These are phyloP conservation scores for Annulohypoxylon moriforme DNA, from an alignment of 495 filamentous ascomycete genomes.

Conservation along the genomic window DNA sequence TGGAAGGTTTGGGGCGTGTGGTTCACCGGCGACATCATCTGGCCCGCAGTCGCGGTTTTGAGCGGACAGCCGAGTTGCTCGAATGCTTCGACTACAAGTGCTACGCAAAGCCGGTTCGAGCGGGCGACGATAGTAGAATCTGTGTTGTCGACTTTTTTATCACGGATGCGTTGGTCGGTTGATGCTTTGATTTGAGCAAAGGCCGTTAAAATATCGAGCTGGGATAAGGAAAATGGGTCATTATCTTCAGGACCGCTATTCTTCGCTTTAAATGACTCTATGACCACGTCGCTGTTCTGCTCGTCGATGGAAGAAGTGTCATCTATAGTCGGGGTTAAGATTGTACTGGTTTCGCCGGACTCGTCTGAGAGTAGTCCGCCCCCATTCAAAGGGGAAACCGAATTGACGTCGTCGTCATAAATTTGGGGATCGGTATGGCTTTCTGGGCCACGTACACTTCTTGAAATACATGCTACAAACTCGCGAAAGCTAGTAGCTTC, in stretches of 20 bases:
- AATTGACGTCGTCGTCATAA: not conserved
- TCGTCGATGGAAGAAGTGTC: not conserved
- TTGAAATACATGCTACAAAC: conserved; percentile 12
- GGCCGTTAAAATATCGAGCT: not conserved
- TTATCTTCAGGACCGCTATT: not conserved
- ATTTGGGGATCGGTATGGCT: not conserved
- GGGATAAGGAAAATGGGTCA: not conserved
- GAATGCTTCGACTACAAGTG: conserved; percentile 58
- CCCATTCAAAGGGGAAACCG: not conserved
- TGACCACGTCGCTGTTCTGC: not conserved
- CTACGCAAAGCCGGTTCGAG: conserved; percentile 52
- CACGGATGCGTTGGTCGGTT: not conserved
- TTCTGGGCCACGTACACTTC: not conserved
- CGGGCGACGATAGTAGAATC: conserved; percentile 24
- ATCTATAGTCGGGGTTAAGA: not conserved
- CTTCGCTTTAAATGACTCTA: not conserved
- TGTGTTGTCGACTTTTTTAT: conserved; percentile 5
- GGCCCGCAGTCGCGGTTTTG: conserved; percentile 45
- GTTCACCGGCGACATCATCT: conserved; percentile 51
- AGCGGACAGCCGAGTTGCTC: conserved; percentile 56
- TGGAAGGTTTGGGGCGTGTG: conserved; percentile 49
- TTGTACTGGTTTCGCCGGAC: not conserved
- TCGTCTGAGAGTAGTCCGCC: not conserved
- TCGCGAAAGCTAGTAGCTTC: conserved; percentile 7
- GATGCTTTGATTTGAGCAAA: not conserved